Evolutionary conservation across 139 green algal species (phyloP).

Genomic region (Chlorella sp.): DNA sequence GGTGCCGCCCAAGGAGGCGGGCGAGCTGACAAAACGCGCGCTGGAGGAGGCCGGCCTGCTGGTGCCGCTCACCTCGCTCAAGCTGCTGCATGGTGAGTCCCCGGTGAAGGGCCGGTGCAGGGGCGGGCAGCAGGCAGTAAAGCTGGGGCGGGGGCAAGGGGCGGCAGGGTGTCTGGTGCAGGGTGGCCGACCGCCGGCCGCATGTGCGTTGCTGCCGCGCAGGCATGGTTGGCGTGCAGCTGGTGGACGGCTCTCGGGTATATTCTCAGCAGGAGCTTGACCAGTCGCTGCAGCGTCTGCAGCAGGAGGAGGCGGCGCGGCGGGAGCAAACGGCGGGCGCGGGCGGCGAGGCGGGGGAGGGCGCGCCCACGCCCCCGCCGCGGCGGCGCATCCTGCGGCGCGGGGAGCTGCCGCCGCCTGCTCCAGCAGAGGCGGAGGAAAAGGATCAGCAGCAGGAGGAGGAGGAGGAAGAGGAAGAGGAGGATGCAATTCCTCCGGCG

Average conservation of each 20-base stretch:
- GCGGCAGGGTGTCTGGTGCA: too few species aligned
- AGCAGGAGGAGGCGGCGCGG: not conserved
- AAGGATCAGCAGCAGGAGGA: too few species aligned
- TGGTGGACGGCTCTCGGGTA: conserved; percentile 17
- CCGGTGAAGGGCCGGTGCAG: not conserved
- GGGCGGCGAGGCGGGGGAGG: not conserved
- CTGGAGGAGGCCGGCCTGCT: not conserved
- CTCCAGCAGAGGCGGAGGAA: not conserved
- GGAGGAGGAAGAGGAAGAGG: too few species aligned
- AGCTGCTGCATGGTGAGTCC: conserved; percentile 31
- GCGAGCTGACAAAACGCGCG: not conserved
- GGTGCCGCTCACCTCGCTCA: conserved; percentile 6
- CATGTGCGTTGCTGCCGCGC: not conserved
- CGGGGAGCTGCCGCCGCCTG: not conserved
- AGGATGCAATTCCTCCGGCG: too few species aligned
- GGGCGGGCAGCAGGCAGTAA: not conserved
- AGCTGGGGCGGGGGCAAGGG: not conserved
- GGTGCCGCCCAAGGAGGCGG: conserved; percentile 15
- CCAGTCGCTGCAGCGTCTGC: conserved; percentile 1
- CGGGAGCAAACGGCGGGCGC: not conserved
- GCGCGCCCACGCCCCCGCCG: not conserved
- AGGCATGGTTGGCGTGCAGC: conserved; percentile 30
- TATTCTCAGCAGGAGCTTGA: conserved; percentile 25
- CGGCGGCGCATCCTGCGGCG: not conserved
- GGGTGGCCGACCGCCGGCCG: too few species aligned